These are phyloP conservation scores for Beauveria sp. DNA, from an alignment of 2,329 filamentous ascomycete genomes.

Conservation along the genomic window DNA sequence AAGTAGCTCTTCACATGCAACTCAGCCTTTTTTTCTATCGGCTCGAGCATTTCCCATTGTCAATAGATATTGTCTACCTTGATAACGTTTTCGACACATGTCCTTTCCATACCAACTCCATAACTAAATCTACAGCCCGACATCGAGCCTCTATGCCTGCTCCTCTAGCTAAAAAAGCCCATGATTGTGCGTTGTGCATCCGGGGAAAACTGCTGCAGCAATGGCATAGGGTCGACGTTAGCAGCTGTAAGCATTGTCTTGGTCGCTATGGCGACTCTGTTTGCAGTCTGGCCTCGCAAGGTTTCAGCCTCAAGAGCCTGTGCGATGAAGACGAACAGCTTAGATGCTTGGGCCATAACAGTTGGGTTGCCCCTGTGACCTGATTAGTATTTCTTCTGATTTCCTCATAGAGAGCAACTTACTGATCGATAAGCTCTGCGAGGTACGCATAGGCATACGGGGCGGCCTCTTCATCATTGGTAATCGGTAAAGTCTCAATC, in stretches of 20 bases:
- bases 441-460: conserved; percentile 94
- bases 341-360: conserved; percentile 68
- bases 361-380: conserved; percentile 69
- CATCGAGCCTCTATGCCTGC: neutral
- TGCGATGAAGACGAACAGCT: conserved; percentile 77
- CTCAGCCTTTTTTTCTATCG: neutral
- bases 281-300: conserved; percentile 74
- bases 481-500: conserved; percentile 84
- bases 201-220: conserved; percentile 67
- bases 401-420: conserved; percentile 37
- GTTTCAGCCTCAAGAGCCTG: conserved; percentile 88
- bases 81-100: neutral
- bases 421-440: conserved; percentile 88
- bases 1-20: conserved; percentile 7
- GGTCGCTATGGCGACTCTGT: conserved; percentile 66
- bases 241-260: conserved; percentile 70
- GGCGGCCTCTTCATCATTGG: conserved; percentile 93
- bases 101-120: neutral
- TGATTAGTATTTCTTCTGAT: conserved; percentile 19
- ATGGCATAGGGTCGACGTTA: conserved; percentile 65
- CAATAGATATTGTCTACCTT: neutral
- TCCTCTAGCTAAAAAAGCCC: conserved; percentile 61
- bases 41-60: neutral
- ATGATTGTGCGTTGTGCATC: conserved; percentile 77
- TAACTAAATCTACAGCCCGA: neutral